phyloP scores from a whole-genome alignment of 768 basidiomycete species.

The Asterophora lycoperdoides region DNA sequence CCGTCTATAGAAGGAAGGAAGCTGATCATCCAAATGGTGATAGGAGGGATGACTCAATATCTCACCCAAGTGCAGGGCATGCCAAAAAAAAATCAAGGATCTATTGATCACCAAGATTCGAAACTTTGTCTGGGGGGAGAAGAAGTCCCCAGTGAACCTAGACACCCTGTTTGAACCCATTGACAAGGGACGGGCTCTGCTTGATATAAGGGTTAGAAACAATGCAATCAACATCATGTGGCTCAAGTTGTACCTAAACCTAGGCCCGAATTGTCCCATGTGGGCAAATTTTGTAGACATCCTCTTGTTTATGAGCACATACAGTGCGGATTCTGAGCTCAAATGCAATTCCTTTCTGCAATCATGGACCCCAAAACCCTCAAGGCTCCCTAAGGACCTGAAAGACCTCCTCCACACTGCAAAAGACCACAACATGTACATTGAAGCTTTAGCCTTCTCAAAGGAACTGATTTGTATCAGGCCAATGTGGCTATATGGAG shows the following conservation, averaged over 20 bases:
- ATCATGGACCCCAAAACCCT: slow-evolving; percentile 16
- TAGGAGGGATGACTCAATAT: slow-evolving; percentile 32
- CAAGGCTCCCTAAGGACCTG: neutral
- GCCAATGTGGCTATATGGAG: slow-evolving; percentile 31
- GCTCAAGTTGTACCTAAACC: slow-evolving; percentile 21
- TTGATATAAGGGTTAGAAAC: slow-evolving; percentile 24
- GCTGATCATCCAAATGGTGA: slow-evolving; percentile 21
- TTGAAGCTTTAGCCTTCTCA: neutral
- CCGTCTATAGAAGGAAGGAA: slow-evolving; percentile 26
- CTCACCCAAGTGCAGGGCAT: slow-evolving; percentile 33
- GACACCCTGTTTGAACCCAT: slow-evolving; percentile 16
- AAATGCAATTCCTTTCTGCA: slow-evolving; percentile 24
- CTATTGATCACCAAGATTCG: slow-evolving; percentile 1
- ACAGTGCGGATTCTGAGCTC: neutral
- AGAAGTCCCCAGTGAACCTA: slow-evolving; percentile 16
- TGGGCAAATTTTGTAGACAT: slow-evolving; percentile 22
- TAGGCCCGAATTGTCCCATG: slow-evolving; percentile 15
- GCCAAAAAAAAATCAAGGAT: slow-evolving; percentile 21
- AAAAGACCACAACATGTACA: slow-evolving; percentile 15
- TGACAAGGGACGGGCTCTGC: slow-evolving; percentile 16
- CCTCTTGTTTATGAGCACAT: slow-evolving; percentile 13
- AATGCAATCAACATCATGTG: slow-evolving; percentile 23
- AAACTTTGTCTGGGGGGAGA: slow-evolving; percentile 25
- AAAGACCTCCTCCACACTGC: slow-evolving; percentile 13
- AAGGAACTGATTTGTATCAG: slow-evolving; percentile 11